Evolutionary conservation across 257 asterid genomes (phyloP).

Genomic region (Cruciata laevipes): DNA sequence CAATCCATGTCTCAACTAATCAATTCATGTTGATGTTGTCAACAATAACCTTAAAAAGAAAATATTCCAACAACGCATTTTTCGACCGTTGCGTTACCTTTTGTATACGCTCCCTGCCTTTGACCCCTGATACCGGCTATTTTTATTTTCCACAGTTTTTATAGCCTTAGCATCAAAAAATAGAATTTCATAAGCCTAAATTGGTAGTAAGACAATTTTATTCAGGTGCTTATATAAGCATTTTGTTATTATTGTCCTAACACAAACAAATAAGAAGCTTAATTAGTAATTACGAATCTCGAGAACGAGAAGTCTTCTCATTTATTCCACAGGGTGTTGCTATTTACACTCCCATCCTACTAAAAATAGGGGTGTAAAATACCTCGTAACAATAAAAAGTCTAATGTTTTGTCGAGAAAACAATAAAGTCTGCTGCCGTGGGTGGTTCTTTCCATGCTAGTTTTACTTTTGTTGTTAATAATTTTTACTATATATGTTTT

Average conservation of each 20-base stretch:
- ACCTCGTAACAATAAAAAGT: no score
- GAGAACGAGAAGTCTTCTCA: conserved; percentile 5
- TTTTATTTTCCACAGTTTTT: not conserved
- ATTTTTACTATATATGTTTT: no score
- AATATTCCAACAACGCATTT: not conserved
- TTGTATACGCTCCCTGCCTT: conserved; percentile 2
- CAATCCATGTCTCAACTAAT: no score
- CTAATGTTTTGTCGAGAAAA: no score
- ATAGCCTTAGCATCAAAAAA: no score
- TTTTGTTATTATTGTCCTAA: not conserved
- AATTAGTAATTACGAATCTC: conserved; percentile 2
- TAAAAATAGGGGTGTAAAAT: no score
- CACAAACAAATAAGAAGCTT: not conserved
- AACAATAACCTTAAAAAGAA: not conserved
- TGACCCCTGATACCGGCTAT: not conserved
- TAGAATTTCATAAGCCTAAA: not conserved
- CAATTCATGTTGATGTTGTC: no score
- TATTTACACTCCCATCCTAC: no score
- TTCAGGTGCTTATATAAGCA: conserved; percentile 2
- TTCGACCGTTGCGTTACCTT: conserved; percentile 13
- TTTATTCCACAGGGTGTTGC: conserved; percentile 1
- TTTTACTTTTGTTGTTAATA: no score
- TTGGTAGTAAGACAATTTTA: not conserved
- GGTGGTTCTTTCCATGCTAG: no score
- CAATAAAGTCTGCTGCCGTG: no score